phyloP scores from a whole-genome alignment of 2,329 filamentous ascomycete species.

The Lasiodiplodia gonubiensis region DNA sequence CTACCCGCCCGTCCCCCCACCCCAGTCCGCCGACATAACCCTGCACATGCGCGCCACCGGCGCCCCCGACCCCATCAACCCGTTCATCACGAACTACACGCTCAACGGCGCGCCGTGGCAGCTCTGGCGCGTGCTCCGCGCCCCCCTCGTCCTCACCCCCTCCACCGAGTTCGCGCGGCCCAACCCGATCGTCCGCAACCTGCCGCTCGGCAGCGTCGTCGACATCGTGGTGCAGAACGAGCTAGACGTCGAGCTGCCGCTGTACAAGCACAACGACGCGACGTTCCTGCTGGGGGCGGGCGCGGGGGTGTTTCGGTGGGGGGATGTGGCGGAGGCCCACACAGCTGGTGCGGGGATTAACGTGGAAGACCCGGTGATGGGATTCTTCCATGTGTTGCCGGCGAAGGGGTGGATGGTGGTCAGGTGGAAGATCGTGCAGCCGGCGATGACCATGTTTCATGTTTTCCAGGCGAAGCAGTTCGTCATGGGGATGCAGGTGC shows the following conservation, averaged over 20 bases:
- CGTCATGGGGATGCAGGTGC: conserved; percentile 33
- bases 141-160: conserved; percentile 29
- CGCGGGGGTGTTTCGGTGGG: conserved; percentile 8
- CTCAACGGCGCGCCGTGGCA: conserved; percentile 34
- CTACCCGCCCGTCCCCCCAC: conserved; percentile 26
- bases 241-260: conserved; percentile 27
- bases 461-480: conserved; percentile 31
- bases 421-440: conserved; percentile 32
- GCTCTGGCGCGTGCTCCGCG: conserved; percentile 31
- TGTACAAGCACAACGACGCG: conserved; percentile 35
- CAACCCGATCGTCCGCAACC: conserved; percentile 29
- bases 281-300: conserved; percentile 30
- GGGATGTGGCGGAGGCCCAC: neutral
- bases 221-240: conserved; percentile 33
- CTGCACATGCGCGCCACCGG: conserved; percentile 32
- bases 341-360: conserved; percentile 26
- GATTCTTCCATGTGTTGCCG: conserved; percentile 33
- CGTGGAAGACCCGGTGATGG: conserved; percentile 29
- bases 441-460: conserved; percentile 34
- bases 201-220: conserved; percentile 31
- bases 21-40: conserved; percentile 29
- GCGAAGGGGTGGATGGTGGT: conserved; percentile 32
- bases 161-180: conserved; percentile 29
- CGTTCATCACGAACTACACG: conserved; percentile 33
- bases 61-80: conserved; percentile 33